Evolutionary conservation across 352 stramenopile genomes (phyloP).

Genomic region (Phytophthora aleatoria): DNA sequence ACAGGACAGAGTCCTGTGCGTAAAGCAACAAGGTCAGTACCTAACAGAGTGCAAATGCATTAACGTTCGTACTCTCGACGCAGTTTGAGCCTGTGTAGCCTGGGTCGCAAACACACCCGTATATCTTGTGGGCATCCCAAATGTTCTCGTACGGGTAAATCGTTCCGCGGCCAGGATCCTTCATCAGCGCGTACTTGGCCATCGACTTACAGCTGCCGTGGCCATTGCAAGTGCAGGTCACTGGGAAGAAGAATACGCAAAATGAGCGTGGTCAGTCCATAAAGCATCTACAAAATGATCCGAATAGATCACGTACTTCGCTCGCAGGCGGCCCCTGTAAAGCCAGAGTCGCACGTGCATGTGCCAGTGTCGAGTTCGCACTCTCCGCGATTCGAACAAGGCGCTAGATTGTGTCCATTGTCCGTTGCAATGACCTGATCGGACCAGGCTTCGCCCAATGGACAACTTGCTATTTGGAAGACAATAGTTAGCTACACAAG

Average conservation of each 20-base stretch:
- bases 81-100: conserved; percentile 84
- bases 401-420: conserved; percentile 78
- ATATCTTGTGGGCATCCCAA: conserved; percentile 88
- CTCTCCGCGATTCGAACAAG: conserved; percentile 88
- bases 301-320: conserved; percentile 45
- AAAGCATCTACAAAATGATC: not conserved
- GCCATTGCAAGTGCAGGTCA: conserved; percentile 77
- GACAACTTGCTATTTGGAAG: conserved; percentile 51
- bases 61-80: conserved; percentile 41
- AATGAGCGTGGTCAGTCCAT: not conserved
- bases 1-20: conserved; percentile 67
- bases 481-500: not conserved
- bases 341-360: conserved; percentile 73
- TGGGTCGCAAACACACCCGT: conserved; percentile 85
- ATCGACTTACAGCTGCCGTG: conserved; percentile 87
- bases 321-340: conserved; percentile 80
- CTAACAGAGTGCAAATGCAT: not conserved
- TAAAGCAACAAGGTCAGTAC: not conserved
- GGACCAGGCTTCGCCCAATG: conserved; percentile 68
- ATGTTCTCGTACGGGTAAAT: conserved; percentile 64
- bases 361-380: conserved; percentile 64
- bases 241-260: conserved; percentile 24
- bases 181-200: conserved; percentile 53
- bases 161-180: conserved; percentile 56
- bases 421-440: conserved; percentile 62